Conservation (phyloP, 2,329 filamentous ascomycete species). For the Clarireedia hainanense region DNA sequence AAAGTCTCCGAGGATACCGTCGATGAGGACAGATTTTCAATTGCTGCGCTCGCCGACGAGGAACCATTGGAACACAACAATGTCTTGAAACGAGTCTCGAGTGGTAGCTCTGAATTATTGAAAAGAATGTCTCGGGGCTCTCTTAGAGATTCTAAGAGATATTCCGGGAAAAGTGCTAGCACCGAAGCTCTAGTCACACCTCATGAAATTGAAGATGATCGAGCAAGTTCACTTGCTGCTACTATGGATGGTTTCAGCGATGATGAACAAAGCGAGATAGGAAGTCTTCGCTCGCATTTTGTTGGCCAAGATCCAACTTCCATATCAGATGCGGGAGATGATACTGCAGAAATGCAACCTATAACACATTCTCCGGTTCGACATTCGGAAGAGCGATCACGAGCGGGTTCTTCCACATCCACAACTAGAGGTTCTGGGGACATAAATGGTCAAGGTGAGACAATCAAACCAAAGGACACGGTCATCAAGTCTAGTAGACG, state of each 20-base stretch:
- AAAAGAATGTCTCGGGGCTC: conserved; percentile 19
- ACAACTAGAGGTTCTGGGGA: too few relatives aligned
- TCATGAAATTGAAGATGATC: conserved; percentile 28
- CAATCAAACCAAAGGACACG: too few relatives aligned
- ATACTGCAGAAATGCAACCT: neutral
- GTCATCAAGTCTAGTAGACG: too few relatives aligned
- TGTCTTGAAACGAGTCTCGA: conserved; percentile 42
- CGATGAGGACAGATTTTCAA: conserved; percentile 50
- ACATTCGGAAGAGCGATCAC: neutral
- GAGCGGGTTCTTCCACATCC: conserved; percentile 7
- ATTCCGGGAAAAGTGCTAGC: conserved; percentile 20
- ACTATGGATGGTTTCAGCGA: conserved; percentile 47
- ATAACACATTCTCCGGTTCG: neutral
- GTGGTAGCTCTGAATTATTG: conserved; percentile 33
- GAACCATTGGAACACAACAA: conserved; percentile 49
- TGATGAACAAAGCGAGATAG: conserved; percentile 28
- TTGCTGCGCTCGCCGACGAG: conserved; percentile 61
- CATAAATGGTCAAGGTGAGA: too few relatives aligned
- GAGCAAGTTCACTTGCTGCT: conserved; percentile 46
- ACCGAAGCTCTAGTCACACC: conserved; percentile 39
- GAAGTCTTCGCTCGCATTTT: conserved; percentile 22
- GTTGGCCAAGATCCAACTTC: conserved; percentile 12
- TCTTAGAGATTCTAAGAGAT: conserved; percentile 20
- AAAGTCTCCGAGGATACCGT: conserved; percentile 43
- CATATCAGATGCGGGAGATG: neutral